Percentiles rank a stretch among this genome's conserved stretches.
phyloP scores from a whole-genome alignment of 257 asterid genomes.

The Jacaranda copaia region DNA sequence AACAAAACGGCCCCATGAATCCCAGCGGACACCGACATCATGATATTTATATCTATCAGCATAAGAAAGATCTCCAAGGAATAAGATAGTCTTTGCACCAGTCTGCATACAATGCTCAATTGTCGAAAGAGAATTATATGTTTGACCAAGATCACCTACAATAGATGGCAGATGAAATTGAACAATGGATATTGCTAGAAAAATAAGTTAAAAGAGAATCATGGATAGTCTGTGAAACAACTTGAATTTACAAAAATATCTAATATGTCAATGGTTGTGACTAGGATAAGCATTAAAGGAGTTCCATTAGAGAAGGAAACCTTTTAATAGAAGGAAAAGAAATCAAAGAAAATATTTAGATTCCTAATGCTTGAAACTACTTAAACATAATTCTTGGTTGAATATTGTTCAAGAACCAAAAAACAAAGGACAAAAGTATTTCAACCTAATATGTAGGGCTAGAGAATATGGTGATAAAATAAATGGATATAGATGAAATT shows the following conservation, averaged over 20 bases:
- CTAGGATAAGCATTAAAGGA: conserved; percentile 4
- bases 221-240: not conserved
- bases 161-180: not conserved
- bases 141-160: conserved; percentile 87
- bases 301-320: not conserved
- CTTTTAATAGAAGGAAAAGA: not conserved
- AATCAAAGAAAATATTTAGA: too few species aligned
- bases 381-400: too few species aligned
- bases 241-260: not conserved
- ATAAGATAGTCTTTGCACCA: conserved; percentile 64
- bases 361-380: too few species aligned
- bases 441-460: too few species aligned
- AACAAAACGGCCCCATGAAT: conserved; percentile 74
- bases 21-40: conserved; percentile 86
- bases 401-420: too few species aligned
- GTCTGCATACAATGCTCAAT: conserved; percentile 64
- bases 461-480: too few species aligned
- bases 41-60: conserved; percentile 71
- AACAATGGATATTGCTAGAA: not conserved
- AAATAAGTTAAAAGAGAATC: conserved; percentile 3
- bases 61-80: conserved; percentile 81
- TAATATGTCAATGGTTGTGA: conserved; percentile 8
- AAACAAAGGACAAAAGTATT: too few species aligned
- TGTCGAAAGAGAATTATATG: conserved; percentile 82
- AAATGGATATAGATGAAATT: too few species aligned